These are phyloP conservation scores for Venturia pyrina DNA, from an alignment of 2,329 filamentous ascomycete species.

Conservation along the genomic window DNA sequence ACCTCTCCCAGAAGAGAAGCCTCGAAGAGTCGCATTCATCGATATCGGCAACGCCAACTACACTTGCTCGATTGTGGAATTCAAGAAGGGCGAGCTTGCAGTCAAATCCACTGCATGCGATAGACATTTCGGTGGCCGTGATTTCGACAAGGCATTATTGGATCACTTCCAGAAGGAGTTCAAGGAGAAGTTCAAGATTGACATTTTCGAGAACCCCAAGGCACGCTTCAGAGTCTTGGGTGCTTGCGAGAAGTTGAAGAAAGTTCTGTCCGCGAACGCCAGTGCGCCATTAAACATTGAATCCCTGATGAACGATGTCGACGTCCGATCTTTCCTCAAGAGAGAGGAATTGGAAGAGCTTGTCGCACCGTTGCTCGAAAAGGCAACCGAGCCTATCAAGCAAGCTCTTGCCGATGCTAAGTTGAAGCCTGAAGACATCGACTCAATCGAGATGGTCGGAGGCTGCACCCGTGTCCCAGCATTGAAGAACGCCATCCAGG, in stretches of 20 bases:
- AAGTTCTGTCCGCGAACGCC: constrained; percentile 92
- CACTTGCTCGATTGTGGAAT: constrained; percentile 88
- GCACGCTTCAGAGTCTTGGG: constrained; percentile 77
- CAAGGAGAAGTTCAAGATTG: constrained; percentile 95
- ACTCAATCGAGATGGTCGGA: constrained; percentile 85
- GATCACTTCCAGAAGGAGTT: constrained; percentile 95
- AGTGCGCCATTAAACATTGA: constrained; percentile 91
- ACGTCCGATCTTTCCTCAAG: constrained; percentile 81
- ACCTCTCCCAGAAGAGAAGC: constrained; percentile 79
- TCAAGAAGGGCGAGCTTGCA: constrained; percentile 89
- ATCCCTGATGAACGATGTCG: constrained; percentile 95
- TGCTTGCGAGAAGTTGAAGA: constrained; percentile 95
- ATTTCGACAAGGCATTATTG: constrained; percentile 91
- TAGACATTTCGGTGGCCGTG: constrained; percentile 91
- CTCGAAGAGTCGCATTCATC: constrained; percentile 79
- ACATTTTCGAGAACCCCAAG: constrained; percentile 84
- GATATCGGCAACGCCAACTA: constrained; percentile 97
- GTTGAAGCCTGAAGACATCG: constrained; percentile 84
- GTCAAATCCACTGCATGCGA: constrained; percentile 91
- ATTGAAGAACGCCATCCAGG: constrained; percentile 79
- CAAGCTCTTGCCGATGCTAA: constrained; percentile 91
- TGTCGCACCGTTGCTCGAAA: constrained; percentile 70
- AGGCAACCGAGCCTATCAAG: constrained; percentile 66
- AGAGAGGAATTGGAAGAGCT: constrained; percentile 90
- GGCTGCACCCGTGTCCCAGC: constrained; percentile 88